Conservation (phyloP, 495 filamentous ascomycete genomes). For the Symbiotaphrina buchneri region DNA sequence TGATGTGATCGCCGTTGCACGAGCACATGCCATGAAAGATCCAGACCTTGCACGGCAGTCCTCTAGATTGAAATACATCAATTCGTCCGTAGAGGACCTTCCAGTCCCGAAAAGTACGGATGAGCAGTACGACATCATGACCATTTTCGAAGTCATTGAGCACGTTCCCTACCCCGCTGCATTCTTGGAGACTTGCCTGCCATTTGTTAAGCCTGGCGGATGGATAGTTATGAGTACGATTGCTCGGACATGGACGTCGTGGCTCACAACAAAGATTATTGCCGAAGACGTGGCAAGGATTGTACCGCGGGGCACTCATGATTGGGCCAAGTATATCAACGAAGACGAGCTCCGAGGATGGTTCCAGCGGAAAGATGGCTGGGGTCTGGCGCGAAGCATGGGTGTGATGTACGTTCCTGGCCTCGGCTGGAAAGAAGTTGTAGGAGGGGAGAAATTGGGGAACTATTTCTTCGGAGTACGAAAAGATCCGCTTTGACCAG, state of each 20-base stretch:
- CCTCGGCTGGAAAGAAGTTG: conserved; percentile 71
- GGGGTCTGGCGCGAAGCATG: conserved; percentile 39
- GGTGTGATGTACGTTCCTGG: conserved; percentile 83
- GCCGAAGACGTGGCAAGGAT: conserved; percentile 77
- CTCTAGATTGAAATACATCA: conserved; percentile 43
- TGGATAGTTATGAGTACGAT: conserved; percentile 89
- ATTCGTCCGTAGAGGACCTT: conserved; percentile 47
- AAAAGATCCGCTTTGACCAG: no score
- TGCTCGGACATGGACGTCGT: conserved; percentile 65
- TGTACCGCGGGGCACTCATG: conserved; percentile 81
- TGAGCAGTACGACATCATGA: conserved; percentile 42
- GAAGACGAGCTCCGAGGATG: conserved; percentile 51
- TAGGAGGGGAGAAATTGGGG: conserved; percentile 62
- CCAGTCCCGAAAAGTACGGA: conserved; percentile 16
- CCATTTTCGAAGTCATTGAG: conserved; percentile 85
- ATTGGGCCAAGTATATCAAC: conserved; percentile 90
- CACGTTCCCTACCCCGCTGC: conserved; percentile 51
- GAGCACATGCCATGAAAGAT: conserved; percentile 48
- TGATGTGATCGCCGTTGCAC: conserved; percentile 59
- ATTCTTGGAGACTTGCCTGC: conserved; percentile 45
- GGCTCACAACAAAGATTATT: conserved; percentile 75
- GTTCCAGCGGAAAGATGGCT: conserved; percentile 22
- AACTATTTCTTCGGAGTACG: conserved; percentile 93
- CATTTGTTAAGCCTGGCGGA: conserved; percentile 69
- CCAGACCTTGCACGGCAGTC: conserved; percentile 25